phyloP scores from a whole-genome alignment of 371 early-diverging fungal genomes.

The Mucor sp. region DNA sequence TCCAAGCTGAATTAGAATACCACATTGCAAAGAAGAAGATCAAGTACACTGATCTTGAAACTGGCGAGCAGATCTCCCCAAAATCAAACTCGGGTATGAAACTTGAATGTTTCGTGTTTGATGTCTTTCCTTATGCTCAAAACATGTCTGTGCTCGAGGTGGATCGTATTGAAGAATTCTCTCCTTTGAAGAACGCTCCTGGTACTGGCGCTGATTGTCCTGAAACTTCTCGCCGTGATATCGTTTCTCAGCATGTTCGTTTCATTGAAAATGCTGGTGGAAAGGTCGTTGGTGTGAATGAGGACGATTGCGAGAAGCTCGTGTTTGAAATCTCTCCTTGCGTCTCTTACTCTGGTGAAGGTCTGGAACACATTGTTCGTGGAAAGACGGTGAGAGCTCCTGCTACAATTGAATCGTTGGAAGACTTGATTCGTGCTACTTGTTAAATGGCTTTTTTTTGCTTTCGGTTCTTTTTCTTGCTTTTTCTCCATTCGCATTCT shows the following conservation, averaged over 20 bases:
- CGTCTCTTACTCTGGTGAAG: constrained; percentile 95
- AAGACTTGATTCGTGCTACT: constrained; percentile 44
- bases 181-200: constrained; percentile 98
- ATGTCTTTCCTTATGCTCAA: constrained; percentile 91
- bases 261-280: constrained; percentile 90
- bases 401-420: constrained; percentile 45
- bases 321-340: constrained; percentile 87
- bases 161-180: constrained; percentile 92
- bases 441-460: constrained; percentile 10
- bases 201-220: constrained; percentile 89
- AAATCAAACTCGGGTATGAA: constrained; percentile 87
- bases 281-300: constrained; percentile 27
- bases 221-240: constrained; percentile 90
- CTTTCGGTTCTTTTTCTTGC: neutral
- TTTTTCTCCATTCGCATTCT: neutral
- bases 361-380: constrained; percentile 64
- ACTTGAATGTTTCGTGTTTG: constrained; percentile 96
- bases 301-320: constrained; percentile 47
- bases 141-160: constrained; percentile 91
- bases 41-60: constrained; percentile 79
- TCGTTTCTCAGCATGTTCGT: constrained; percentile 81
- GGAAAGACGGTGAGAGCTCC: constrained; percentile 63
- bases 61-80: constrained; percentile 77
- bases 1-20: constrained; percentile 86
- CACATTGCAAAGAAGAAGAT: constrained; percentile 98